A percentile compares a stretch with the other conserved stretches of the same genome.
phyloP scores from a whole-genome alignment of 169 alveolate species.

The Toxoplasma gondii region DNA sequence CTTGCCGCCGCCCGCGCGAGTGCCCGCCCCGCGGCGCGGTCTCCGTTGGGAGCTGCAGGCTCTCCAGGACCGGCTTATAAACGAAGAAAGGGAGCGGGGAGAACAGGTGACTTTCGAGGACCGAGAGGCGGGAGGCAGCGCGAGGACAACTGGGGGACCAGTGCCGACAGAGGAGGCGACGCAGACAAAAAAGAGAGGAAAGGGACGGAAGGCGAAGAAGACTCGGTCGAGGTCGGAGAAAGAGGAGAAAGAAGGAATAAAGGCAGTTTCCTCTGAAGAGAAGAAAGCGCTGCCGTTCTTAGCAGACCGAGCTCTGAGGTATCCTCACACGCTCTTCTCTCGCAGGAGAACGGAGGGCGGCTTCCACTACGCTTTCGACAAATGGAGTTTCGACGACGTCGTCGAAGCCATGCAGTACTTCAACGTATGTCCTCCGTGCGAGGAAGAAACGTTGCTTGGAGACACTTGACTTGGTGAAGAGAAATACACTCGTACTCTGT shows the following conservation, averaged over 20 bases:
- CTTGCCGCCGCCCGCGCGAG: not conserved
- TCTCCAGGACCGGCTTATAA: not conserved
- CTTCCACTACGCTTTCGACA: slow-evolving; percentile 75
- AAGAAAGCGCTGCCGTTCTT: not conserved
- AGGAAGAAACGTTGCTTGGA: not conserved
- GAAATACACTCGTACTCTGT: too few species aligned
- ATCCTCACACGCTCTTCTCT: slow-evolving; percentile 14
- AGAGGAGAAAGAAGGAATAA: not conserved
- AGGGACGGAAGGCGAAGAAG: slow-evolving; percentile 10
- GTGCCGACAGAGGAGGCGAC: slow-evolving; percentile 15
- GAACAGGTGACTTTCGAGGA: not conserved
- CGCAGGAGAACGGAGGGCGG: slow-evolving; percentile 73
- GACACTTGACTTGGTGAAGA: too few species aligned
- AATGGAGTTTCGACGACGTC: slow-evolving; percentile 79
- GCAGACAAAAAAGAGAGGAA: not conserved
- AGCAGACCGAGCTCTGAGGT: slow-evolving; percentile 5
- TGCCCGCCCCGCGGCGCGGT: not conserved
- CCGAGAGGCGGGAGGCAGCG: not conserved
- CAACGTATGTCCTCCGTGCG: slow-evolving; percentile 73
- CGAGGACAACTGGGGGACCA: too few species aligned
- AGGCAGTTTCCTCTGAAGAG: not conserved
- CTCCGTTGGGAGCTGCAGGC: not conserved
- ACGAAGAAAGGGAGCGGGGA: not conserved
- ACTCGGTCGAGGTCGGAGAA: not conserved
- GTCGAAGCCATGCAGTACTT: slow-evolving; percentile 73